A percentile compares a stretch with the other conserved stretches of the same genome.
Evolutionary conservation across 768 basidiomycete genomes (phyloP).

Genomic region (Rhodotorula sphaerocarpa): DNA sequence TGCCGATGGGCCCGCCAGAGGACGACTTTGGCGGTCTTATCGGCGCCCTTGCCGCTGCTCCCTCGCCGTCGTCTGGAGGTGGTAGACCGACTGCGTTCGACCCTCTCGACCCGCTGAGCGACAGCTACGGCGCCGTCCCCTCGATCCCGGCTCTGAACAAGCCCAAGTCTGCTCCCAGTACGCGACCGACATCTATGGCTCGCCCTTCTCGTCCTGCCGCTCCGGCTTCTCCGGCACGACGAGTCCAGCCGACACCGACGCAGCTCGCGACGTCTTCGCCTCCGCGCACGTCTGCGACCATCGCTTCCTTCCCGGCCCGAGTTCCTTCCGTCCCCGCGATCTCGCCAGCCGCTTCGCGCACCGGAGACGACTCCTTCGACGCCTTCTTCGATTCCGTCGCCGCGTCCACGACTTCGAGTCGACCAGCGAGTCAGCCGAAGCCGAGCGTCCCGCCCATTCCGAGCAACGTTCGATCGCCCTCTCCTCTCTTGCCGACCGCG

Average conservation of each 20-base stretch:
- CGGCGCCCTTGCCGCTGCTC: constrained; percentile 17
- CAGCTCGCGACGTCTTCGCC: background rate
- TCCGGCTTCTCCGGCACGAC: too few relatives aligned
- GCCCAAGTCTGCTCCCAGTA: background rate
- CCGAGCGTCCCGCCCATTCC: background rate
- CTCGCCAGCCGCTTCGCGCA: background rate
- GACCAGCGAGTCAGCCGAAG: background rate
- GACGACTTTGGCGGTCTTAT: constrained; percentile 28
- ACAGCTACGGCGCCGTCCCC: background rate
- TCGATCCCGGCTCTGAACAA: background rate
- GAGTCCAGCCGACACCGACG: background rate
- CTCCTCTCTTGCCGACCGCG: too few relatives aligned
- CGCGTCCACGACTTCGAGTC: constrained; percentile 4
- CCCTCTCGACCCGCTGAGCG: constrained; percentile 32
- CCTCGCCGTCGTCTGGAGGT: background rate
- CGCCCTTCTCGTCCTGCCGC: too few relatives aligned
- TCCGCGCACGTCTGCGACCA: background rate
- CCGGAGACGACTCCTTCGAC: constrained; percentile 7
- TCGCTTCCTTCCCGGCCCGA: background rate
- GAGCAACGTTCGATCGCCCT: background rate
- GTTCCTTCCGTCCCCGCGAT: background rate
- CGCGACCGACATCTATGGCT: too few relatives aligned
- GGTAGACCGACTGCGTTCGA: constrained; percentile 4
- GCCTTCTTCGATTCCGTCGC: constrained; percentile 31
- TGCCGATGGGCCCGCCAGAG: constrained; percentile 6